A percentile compares a stretch with the other conserved stretches of the same genome.
Evolutionary conservation across 2,329 filamentous ascomycete genomes (phyloP).

Genomic region (Colletotrichum orchidophilum): DNA sequence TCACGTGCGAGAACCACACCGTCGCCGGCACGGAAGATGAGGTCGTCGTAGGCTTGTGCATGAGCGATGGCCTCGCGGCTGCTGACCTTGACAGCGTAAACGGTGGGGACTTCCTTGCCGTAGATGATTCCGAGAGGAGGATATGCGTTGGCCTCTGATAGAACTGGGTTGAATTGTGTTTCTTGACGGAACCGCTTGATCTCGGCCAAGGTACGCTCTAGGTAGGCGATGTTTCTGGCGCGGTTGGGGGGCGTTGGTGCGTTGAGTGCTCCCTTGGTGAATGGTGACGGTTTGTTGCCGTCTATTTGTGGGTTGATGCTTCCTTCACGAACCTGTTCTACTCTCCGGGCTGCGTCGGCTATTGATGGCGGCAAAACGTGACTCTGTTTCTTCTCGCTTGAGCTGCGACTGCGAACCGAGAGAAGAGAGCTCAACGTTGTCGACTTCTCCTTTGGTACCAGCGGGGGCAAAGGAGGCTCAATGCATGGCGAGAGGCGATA

Average conservation of each 20-base stretch:
- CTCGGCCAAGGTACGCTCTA: slow-evolving; percentile 76
- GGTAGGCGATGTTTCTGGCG: slow-evolving; percentile 67
- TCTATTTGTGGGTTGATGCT: slow-evolving; percentile 59
- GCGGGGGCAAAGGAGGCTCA: slow-evolving; percentile 69
- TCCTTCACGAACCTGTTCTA: slow-evolving; percentile 46
- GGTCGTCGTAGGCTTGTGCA: slow-evolving; percentile 83
- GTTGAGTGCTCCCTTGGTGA: slow-evolving; percentile 39
- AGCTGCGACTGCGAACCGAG: slow-evolving; percentile 56
- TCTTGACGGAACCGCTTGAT: slow-evolving; percentile 81
- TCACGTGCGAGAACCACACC: slow-evolving; percentile 88
- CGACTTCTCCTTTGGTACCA: slow-evolving; percentile 49
- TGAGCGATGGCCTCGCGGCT: slow-evolving; percentile 78
- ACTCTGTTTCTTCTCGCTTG: slow-evolving; percentile 44
- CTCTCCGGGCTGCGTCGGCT: slow-evolving; percentile 40
- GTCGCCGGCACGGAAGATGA: slow-evolving; percentile 88
- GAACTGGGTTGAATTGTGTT: slow-evolving; percentile 67
- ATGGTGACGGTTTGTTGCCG: slow-evolving; percentile 37
- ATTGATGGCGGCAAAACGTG: slow-evolving; percentile 34
- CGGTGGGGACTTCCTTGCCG: slow-evolving; percentile 86
- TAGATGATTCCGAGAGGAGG: slow-evolving; percentile 87
- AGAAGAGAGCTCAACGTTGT: slow-evolving; percentile 56
- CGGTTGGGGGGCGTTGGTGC: slow-evolving; percentile 57
- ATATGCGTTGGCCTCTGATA: slow-evolving; percentile 75
- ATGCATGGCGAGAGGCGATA: slow-evolving; percentile 83
- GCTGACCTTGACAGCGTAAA: slow-evolving; percentile 81